Evolutionary conservation across 1,139 yeast genomes (phyloP).

Genomic region (Yamadazyma songkhlaensis): DNA sequence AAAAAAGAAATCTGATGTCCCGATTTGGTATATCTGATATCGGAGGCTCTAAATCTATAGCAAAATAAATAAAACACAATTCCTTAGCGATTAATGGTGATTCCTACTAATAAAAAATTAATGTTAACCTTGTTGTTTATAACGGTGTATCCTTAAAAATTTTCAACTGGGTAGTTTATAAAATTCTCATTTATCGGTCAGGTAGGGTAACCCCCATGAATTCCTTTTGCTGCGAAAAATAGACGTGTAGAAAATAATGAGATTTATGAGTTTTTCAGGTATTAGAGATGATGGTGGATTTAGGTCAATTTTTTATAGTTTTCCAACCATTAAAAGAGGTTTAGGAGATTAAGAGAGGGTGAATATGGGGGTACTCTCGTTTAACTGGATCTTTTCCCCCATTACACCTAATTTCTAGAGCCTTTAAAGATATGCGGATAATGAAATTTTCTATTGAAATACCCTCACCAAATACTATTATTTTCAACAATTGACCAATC

Average conservation of each 20-base stretch:
- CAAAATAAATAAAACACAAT: too few species aligned
- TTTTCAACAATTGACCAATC: constrained; percentile 53
- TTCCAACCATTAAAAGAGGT: background rate
- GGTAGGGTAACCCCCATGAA: background rate
- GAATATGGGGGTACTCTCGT: background rate
- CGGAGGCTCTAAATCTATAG: too few species aligned
- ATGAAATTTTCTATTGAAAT: background rate
- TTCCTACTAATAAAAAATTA: too few species aligned
- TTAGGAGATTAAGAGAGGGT: background rate
- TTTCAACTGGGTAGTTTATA: background rate
- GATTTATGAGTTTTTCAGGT: constrained; percentile 1
- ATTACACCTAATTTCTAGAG: background rate
- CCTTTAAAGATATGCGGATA: background rate
- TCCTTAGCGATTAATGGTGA: too few species aligned
- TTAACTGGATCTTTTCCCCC: too few species aligned
- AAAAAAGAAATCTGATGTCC: too few species aligned
- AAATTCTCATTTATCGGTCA: constrained; percentile 1
- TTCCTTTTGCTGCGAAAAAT: constrained; percentile 1
- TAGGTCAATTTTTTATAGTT: background rate
- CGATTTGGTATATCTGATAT: too few species aligned
- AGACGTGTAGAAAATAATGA: constrained; percentile 5
- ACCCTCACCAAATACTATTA: constrained; percentile 4
- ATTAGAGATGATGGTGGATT: background rate
- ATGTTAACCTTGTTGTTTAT: too few species aligned
- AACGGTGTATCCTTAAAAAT: too few species aligned